These are phyloP conservation scores for Durotheca rogersii DNA, from an alignment of 495 filamentous ascomycete genomes.

Conservation along the genomic window DNA sequence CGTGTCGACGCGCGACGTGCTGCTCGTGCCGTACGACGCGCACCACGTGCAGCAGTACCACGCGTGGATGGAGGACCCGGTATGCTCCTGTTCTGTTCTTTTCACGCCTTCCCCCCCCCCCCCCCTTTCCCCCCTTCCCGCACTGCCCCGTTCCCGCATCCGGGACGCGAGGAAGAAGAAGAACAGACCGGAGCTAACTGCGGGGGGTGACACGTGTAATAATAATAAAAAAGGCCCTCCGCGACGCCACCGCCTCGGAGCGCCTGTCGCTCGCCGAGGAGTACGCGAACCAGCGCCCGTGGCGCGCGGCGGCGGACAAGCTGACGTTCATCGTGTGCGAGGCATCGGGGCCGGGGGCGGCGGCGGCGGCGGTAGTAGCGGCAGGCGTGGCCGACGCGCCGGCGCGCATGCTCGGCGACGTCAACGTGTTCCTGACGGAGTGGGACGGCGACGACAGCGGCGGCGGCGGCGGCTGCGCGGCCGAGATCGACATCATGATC, in stretches of 20 bases:
- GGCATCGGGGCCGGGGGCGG: conserved; percentile 23
- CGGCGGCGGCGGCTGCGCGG: conserved; percentile 46
- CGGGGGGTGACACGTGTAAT: too few species aligned
- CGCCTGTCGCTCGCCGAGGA: conserved; percentile 75
- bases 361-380: neutral
- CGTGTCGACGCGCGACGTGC: conserved; percentile 60
- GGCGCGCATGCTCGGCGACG: conserved; percentile 73
- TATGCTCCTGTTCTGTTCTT: conserved; percentile 37
- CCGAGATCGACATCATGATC: conserved; percentile 90
- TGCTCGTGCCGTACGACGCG: conserved; percentile 80
- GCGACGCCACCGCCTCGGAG: conserved; percentile 80
- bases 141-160: neutral
- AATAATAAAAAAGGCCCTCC: conserved; percentile 61
- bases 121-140: neutral
- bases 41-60: conserved; percentile 83
- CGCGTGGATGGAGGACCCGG: conserved; percentile 86
- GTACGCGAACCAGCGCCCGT: conserved; percentile 79
- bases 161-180: too few species aligned
- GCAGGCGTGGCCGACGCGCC: conserved; percentile 52
- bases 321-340: conserved; percentile 70
- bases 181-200: too few species aligned
- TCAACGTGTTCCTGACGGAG: conserved; percentile 76
- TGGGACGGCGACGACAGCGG: conserved; percentile 41
- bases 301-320: conserved; percentile 75
- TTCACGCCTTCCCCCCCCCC: neutral